Evolutionary conservation across 495 filamentous ascomycete genomes (phyloP).

Genomic region (Hypoxylon subgilvum): DNA sequence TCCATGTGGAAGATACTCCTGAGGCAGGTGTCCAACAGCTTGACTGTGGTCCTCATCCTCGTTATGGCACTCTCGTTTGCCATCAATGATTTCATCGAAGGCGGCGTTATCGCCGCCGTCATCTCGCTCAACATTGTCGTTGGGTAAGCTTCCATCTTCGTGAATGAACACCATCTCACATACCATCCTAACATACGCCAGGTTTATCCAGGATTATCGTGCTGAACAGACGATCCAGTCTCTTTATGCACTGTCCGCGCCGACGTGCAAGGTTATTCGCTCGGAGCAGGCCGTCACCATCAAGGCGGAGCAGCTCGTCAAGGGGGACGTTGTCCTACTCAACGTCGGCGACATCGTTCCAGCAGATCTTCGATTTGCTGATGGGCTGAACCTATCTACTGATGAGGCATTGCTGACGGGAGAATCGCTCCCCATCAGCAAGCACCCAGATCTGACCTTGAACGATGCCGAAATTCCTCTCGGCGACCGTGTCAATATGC

Average conservation of each 20-base stretch:
- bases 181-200: constrained; percentile 23
- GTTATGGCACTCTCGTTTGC: constrained; percentile 79
- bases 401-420: constrained; percentile 78
- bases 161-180: not conserved
- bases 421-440: constrained; percentile 76
- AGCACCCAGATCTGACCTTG: constrained; percentile 52
- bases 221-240: constrained; percentile 78
- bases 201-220: constrained; percentile 73
- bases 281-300: constrained; percentile 59
- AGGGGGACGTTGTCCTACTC: constrained; percentile 73
- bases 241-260: constrained; percentile 69
- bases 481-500: constrained; percentile 74
- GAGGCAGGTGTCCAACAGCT: constrained; percentile 62
- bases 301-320: constrained; percentile 68
- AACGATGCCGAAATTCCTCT: constrained; percentile 58
- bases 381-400: constrained; percentile 73
- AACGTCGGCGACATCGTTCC: constrained; percentile 73
- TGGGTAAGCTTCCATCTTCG: constrained; percentile 51
- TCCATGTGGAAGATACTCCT: constrained; percentile 62
- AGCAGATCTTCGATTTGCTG: constrained; percentile 69
- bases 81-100: constrained; percentile 76
- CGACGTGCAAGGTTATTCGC: constrained; percentile 69
- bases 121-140: constrained; percentile 75
- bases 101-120: constrained; percentile 74
- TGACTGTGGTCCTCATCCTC: constrained; percentile 66